phyloP scores from a whole-genome alignment of 176 grass and related monocot genomes.

The Aegilops longissima region DNA sequence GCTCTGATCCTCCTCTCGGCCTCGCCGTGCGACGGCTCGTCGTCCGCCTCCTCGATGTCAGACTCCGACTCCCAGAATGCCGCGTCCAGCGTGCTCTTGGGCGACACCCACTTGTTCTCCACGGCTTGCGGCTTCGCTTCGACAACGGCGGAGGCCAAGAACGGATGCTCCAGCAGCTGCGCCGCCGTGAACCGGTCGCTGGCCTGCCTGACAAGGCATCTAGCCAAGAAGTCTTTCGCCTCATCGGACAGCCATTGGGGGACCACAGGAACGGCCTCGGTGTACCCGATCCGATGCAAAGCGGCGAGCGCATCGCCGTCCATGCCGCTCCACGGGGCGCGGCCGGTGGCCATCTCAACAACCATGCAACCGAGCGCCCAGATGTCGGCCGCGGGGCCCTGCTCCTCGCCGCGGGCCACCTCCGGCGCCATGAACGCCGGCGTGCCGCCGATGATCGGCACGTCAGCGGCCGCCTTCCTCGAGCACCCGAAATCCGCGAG shows the following conservation, averaged over 20 bases:
- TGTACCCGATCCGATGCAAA: constrained; percentile 64
- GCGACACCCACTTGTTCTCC: constrained; percentile 47
- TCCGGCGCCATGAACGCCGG: constrained; percentile 94
- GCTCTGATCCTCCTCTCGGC: constrained; percentile 9
- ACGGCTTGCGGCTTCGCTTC: background rate
- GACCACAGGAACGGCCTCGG: constrained; percentile 34
- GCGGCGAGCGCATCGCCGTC: constrained; percentile 33
- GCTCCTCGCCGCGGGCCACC: constrained; percentile 70
- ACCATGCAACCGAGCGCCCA: constrained; percentile 74
- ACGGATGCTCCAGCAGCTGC: constrained; percentile 59
- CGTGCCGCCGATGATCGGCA: constrained; percentile 50
- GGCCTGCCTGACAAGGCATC: background rate
- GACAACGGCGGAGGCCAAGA: constrained; percentile 17
- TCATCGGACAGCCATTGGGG: constrained; percentile 59
- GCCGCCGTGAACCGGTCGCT: constrained; percentile 49
- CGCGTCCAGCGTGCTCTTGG: constrained; percentile 71
- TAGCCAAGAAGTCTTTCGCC: background rate
- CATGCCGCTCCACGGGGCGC: constrained; percentile 40
- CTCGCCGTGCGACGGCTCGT: background rate
- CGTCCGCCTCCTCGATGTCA: constrained; percentile 9
- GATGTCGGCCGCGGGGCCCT: constrained; percentile 55
- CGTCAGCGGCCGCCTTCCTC: background rate
- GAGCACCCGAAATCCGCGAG: constrained; percentile 82
- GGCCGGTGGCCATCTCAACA: constrained; percentile 70
- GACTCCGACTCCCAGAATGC: constrained; percentile 47